Percentiles rank a stretch among this genome's conserved stretches.
These are phyloP conservation scores for Microstroma glucosiphilum DNA, from an alignment of 1,284 basidiomycete species.

Conservation along the genomic window DNA sequence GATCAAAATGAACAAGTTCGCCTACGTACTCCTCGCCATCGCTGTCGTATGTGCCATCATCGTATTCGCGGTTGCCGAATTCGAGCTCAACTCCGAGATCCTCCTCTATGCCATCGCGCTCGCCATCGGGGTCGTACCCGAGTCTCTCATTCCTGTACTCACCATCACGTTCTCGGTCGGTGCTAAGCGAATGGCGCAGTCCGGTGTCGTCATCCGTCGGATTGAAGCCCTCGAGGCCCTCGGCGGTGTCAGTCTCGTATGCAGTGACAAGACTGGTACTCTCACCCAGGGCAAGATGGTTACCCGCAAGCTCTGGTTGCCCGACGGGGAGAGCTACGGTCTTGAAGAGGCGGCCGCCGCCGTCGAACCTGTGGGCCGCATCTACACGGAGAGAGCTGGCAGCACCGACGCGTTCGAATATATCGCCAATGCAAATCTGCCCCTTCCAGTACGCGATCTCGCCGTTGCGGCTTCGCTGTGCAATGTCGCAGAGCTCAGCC, in stretches of 20 bases:
- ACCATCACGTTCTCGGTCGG: slow-evolving; percentile 42
- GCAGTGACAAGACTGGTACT: slow-evolving; percentile 45
- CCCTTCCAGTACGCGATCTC: slow-evolving; percentile 20
- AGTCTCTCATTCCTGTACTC: slow-evolving; percentile 53
- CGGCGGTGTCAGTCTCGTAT: slow-evolving; percentile 37
- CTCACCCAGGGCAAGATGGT: slow-evolving; percentile 46
- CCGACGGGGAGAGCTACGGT: slow-evolving; percentile 17
- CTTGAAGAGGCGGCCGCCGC: slow-evolving; percentile 33
- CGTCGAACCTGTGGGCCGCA: slow-evolving; percentile 29
- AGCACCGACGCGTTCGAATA: slow-evolving; percentile 3
- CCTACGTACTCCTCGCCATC: slow-evolving; percentile 59
- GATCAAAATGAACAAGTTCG: slow-evolving; percentile 61
- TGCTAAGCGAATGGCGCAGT: slow-evolving; percentile 42
- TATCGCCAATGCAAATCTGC: slow-evolving; percentile 17
- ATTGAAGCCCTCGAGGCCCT: slow-evolving; percentile 44
- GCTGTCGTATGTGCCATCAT: slow-evolving; percentile 57
- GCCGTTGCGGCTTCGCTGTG: slow-evolving; percentile 38
- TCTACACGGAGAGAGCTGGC: slow-evolving; percentile 3
- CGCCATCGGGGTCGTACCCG: slow-evolving; percentile 46
- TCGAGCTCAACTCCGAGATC: slow-evolving; percentile 44
- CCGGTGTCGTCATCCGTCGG: slow-evolving; percentile 40
- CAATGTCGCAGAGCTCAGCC: slow-evolving; percentile 36
- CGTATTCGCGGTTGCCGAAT: slow-evolving; percentile 18
- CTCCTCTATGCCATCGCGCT: slow-evolving; percentile 53
- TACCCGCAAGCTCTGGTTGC: slow-evolving; percentile 32